Evolutionary conservation across 306 rosid genomes (phyloP), one percentile per base, ranked within the genome.

Genomic region (Styphnolobium japonicum): DNA sequence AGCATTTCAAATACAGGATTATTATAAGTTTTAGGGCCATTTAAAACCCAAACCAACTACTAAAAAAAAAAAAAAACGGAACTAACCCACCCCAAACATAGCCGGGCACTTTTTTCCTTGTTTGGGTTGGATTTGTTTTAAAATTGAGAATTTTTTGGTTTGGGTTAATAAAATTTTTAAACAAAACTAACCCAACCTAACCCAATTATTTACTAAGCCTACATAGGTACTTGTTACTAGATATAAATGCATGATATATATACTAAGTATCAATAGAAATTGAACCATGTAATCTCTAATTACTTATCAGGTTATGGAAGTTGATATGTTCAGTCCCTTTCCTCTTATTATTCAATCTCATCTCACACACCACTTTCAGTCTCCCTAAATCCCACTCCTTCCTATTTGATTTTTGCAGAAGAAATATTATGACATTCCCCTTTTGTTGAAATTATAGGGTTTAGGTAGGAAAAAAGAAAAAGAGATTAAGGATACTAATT

Each of bases 1-100:
- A 83, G 60, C 76, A 83, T 52, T 80, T 76, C 52, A 67, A 60
- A 80, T 31, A 76, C 70, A 64, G 69, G 14, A 36, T 63, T 63
- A 68, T 39, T 31, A 23, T 39, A 58, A 29, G 21, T 69, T 48
- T 42, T 60, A 69, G 71, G 71, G 55, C 64, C 77, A 60, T 37
- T 65, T 7, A 64, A 80, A 64, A 64, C 53, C 55, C 9, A 53
- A 52, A 74, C 33, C 34, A 57, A 36, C 45, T 48, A 4, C 18
- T 27, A 39, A 3, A 10, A 25, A 16, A 7, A 25, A 46, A 5
- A 49, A 22, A 23, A 12, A 14, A 42, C 22, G 11, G 18, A 31
- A 71, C 1, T 10, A 46, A 11, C 49, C 64, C 16, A 51, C 63
- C 76, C 75, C 31, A 58, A 58, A 40, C 3, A 9, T 15, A 42